Base-by-base conservation (phyloP, 768 basidiomycete genomes). In the Cyclocybe cylindracea region DNA sequence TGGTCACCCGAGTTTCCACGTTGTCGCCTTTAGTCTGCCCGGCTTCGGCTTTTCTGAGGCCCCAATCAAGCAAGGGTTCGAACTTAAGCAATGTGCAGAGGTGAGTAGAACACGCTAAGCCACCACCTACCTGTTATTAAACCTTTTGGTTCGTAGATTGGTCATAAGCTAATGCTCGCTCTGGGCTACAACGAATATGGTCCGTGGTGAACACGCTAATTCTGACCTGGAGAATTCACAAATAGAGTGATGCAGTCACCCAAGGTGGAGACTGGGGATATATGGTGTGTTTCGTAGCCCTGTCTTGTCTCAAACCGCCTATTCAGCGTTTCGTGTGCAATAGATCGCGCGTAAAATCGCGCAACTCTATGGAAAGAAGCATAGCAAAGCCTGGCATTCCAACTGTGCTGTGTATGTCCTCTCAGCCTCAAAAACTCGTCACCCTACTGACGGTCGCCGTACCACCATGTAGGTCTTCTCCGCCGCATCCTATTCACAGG, bases 11-110 rank as follows among this genome's bases (percentile, higher is more conserved):
- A 76, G 73, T 31, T 85, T 86, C 59, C 85, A 87, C 50, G 82
- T 87, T 16, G 83, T 88, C 1, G 80, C 78, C 0, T 55, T 78
- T 7, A 79, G 83, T 56, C 57, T 87, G 2, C 85, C 86, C 10
- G 83, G 82, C 0, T 87, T 65, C 65, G 86, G 83, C 0, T 86
- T 86, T 62, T 85, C 85, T 0, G 72, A 80, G 9, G 79, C 74
- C 1, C 76, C 80, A 3, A 72, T 58, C 35, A 81, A 78, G 58
- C 71, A 70, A 56, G 83, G 80, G 2, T 85, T 85, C 48, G 56
- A 51, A 4, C 32, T 66, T 1, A 34, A 60, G 1, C 80, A 85
- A 48, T 82, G 77, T 43, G 83, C 83, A 1, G 81, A 86, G 67
- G 84, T 79, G 39, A 10, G 49, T 19, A 11, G n/a, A 9, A 14